A percentile compares a stretch with the other conserved stretches of the same genome.
Conservation (phyloP, 2,329 filamentous ascomycete genomes). For the Verruconis gallopava region DNA sequence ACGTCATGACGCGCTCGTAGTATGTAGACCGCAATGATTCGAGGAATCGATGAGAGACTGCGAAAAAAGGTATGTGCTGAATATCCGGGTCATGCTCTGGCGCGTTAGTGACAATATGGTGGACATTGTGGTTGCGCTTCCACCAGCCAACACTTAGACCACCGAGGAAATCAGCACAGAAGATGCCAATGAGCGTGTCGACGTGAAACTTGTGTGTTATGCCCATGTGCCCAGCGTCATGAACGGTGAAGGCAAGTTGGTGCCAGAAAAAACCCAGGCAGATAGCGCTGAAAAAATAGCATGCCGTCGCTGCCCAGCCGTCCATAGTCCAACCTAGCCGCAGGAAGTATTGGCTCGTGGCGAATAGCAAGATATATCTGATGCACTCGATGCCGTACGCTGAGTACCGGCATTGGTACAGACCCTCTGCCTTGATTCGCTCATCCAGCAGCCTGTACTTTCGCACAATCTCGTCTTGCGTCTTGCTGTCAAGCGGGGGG, state of each 20-base stretch:
- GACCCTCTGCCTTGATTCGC: constrained; percentile 56
- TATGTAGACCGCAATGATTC: constrained; percentile 49
- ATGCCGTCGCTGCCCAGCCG: constrained; percentile 16
- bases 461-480: constrained; percentile 60
- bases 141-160: constrained; percentile 92
- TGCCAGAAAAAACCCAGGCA: constrained; percentile 84
- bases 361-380: constrained; percentile 59
- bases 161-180: constrained; percentile 80
- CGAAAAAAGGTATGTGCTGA: constrained; percentile 58
- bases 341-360: constrained; percentile 39
- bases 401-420: constrained; percentile 75
- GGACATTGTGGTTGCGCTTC: constrained; percentile 93
- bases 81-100: constrained; percentile 96
- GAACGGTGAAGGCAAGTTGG: constrained; percentile 83
- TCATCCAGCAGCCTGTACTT: constrained; percentile 74
- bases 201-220: constrained; percentile 82
- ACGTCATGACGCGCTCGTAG: constrained; percentile 52
- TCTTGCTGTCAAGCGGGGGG: constrained; percentile 58
- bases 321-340: constrained; percentile 1
- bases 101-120: constrained; percentile 91
- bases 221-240: constrained; percentile 94
- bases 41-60: constrained; percentile 53
- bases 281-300: constrained; percentile 49
- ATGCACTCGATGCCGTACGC: constrained; percentile 63
- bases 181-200: constrained; percentile 76